Base-by-base conservation (phyloP, 768 basidiomycete species). In the Mycena filopes region DNA sequence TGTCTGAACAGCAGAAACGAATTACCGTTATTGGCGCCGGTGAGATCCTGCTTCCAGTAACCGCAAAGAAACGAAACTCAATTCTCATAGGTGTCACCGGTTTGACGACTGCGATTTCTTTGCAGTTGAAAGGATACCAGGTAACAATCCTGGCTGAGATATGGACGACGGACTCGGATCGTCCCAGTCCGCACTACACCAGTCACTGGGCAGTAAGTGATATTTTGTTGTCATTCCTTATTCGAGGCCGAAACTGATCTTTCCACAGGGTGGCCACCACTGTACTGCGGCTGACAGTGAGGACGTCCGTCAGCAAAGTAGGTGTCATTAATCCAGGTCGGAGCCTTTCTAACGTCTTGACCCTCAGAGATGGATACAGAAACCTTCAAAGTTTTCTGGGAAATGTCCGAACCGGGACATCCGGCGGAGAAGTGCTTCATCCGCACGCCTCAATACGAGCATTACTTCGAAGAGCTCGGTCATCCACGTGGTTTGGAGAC, bases 241-340 rank as follows among this genome's bases (percentile, higher is more conserved):
- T 33, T 33, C 31, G 31, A 33, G 10, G 36, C 36, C 10, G 36
- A 36, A 36, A 36, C 36, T 36, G 36, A 36, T 15, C 15, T 11
- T 10, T 4, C 15, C 9, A 28, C 38, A 88, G 87, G 87, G 87
- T n/a, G 87, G 86, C 2, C 87, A 88, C 57, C 86, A 89, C 77
- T 82, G 87, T 40, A 65, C 64, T 4, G 64, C 64, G n/a, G 64
- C 64, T 6, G 57, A 59, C 21, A 55, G 38, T 12, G 51, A 65
- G 15, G 63, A 66, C 40, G 13, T 47, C 28, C 47, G 55, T 13
- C 66, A 63, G 47, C 60, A 63, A 43, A 53, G 56, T 60, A 12
- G 33, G 56, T 46, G 38, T 11, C 21, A 29, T 36, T 31, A 16
- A 16, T 3, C 18, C 16, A 16, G 47, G 8, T 1, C 18, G 1